Conservation (phyloP, 2,329 filamentous ascomycete species). For the Ophiosphaerella narmari region DNA sequence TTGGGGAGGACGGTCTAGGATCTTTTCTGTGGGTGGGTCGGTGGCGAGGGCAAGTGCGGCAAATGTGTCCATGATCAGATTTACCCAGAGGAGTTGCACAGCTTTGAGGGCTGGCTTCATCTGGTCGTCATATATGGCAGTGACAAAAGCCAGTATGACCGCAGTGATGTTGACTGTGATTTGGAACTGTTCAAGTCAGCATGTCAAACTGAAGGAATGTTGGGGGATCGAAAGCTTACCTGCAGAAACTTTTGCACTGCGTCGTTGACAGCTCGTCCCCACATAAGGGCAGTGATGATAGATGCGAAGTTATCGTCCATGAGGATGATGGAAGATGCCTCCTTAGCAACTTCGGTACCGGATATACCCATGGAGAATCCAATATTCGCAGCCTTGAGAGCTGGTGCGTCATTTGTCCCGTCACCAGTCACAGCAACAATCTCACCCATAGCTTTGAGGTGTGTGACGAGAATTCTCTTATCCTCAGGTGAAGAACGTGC, state of each 20-base stretch:
- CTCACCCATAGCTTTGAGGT: constrained; percentile 85
- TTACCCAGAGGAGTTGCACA: constrained; percentile 96
- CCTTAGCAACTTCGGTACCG: constrained; percentile 92
- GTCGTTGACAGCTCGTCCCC: constrained; percentile 95
- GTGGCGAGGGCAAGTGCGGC: constrained; percentile 95
- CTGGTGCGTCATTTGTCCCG: constrained; percentile 95
- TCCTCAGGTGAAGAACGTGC: constrained; percentile 94
- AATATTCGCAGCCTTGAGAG: constrained; percentile 96
- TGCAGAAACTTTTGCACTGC: constrained; percentile 98
- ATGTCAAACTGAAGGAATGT: neutral
- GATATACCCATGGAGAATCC: constrained; percentile 92
- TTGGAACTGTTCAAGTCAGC: constrained; percentile 62
- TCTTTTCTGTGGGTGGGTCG: constrained; percentile 92
- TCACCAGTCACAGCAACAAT: constrained; percentile 98
- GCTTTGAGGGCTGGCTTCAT: constrained; percentile 96
- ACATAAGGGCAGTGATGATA: constrained; percentile 91
- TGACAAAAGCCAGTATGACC: constrained; percentile 96
- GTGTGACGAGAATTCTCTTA: constrained; percentile 93
- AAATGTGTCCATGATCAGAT: constrained; percentile 93
- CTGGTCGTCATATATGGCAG: constrained; percentile 76
- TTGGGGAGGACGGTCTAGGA: constrained; percentile 86
- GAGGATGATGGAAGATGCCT: constrained; percentile 95
- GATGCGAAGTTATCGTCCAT: constrained; percentile 98
- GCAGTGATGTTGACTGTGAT: constrained; percentile 99
- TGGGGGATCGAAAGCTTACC: constrained; percentile 40